Evolutionary conservation across 139 green algal species (phyloP).

Genomic region (Pleodorina starrii): DNA sequence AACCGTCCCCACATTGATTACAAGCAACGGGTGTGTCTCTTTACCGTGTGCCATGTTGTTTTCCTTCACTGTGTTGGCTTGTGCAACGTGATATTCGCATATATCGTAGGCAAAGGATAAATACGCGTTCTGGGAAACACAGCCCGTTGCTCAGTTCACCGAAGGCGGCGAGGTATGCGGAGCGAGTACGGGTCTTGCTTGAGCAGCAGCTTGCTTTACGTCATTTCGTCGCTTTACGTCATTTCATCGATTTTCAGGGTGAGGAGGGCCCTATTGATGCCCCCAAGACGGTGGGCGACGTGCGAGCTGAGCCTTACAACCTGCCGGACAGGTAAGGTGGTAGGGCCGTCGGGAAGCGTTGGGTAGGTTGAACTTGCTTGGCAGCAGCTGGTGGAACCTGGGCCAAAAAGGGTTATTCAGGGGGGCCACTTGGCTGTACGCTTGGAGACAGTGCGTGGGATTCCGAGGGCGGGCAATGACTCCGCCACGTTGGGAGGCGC

Average conservation of each 20-base stretch:
- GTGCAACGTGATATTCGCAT: too few relatives aligned
- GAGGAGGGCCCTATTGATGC: conserved; percentile 90
- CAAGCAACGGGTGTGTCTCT: neutral
- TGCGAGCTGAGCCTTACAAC: conserved; percentile 87
- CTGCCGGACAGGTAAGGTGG: conserved; percentile 80
- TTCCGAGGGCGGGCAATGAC: too few relatives aligned
- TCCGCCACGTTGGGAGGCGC: too few relatives aligned
- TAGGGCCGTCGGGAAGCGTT: too few relatives aligned
- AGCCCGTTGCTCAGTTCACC: conserved; percentile 93
- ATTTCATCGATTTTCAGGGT: neutral
- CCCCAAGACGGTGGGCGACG: conserved; percentile 82
- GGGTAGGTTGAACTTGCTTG: too few relatives aligned
- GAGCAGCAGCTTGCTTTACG: neutral
- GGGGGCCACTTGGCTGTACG: too few relatives aligned
- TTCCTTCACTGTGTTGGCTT: too few relatives aligned
- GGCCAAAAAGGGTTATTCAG: too few relatives aligned
- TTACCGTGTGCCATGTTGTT: neutral
- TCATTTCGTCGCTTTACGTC: neutral
- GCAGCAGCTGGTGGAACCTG: too few relatives aligned
- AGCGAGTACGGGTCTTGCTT: neutral
- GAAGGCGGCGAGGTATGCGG: conserved; percentile 55
- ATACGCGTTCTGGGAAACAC: conserved; percentile 93
- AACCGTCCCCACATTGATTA: neutral
- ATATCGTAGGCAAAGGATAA: conserved; percentile 38
- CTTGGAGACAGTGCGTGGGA: too few relatives aligned